Percentiles rank a stretch among this genome's conserved stretches.
phyloP scores from a whole-genome alignment of 495 filamentous ascomycete species.

The Xylaria nigripes region DNA sequence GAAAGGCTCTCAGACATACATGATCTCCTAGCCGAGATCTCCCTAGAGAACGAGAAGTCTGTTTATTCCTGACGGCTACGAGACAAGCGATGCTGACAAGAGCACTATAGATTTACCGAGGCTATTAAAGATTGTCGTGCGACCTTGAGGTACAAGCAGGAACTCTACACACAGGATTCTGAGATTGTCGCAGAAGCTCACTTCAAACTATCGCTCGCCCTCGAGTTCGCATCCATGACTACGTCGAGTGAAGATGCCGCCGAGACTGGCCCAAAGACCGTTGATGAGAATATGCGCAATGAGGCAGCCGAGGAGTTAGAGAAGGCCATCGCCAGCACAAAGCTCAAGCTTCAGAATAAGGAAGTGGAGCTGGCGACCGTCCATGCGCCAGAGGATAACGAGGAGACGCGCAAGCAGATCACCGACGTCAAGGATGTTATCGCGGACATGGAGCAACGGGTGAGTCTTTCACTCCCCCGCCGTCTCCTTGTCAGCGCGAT shows the following conservation, averaged over 20 bases:
- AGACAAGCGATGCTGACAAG: slow-evolving; percentile 15
- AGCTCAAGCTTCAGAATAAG: slow-evolving; percentile 64
- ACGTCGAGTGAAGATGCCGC: slow-evolving; percentile 45
- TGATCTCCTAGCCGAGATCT: slow-evolving; percentile 88
- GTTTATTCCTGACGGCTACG: background rate
- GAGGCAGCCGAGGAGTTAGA: slow-evolving; percentile 75
- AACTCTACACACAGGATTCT: slow-evolving; percentile 69
- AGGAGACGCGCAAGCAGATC: slow-evolving; percentile 57
- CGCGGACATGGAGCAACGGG: slow-evolving; percentile 76
- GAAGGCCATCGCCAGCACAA: slow-evolving; percentile 71
- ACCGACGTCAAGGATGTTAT: slow-evolving; percentile 80
- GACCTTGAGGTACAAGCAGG: slow-evolving; percentile 64
- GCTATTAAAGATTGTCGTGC: slow-evolving; percentile 73
- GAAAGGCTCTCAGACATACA: slow-evolving; percentile 85
- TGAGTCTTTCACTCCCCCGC: slow-evolving; percentile 35
- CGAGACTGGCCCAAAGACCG: slow-evolving; percentile 27
- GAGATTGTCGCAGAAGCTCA: slow-evolving; percentile 85
- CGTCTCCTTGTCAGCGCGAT: slow-evolving; percentile 18
- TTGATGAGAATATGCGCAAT: slow-evolving; percentile 61
- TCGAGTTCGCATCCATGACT: slow-evolving; percentile 85
- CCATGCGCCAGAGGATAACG: slow-evolving; percentile 47
- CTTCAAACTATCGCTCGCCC: slow-evolving; percentile 88
- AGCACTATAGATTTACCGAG: slow-evolving; percentile 51
- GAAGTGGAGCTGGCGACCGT: slow-evolving; percentile 52
- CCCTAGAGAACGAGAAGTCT: slow-evolving; percentile 78